phyloP scores from a whole-genome alignment of 257 asterid species.

The Petrea volubilis region DNA sequence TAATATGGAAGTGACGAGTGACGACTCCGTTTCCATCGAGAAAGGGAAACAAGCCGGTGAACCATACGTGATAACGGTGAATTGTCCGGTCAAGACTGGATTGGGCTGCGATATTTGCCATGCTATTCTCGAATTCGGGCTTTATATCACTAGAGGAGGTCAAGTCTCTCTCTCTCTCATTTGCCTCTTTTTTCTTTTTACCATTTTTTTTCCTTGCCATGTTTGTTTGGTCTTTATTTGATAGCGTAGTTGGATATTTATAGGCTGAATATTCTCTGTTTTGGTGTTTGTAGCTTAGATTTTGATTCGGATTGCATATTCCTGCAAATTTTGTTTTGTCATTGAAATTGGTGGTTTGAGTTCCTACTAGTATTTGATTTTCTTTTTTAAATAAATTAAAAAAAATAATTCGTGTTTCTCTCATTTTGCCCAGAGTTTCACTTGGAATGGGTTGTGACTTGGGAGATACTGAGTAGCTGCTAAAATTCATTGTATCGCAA shows the following conservation, averaged over 20 bases:
- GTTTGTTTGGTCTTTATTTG: not conserved
- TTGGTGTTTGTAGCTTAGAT: not conserved
- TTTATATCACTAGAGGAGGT: conserved; percentile 68
- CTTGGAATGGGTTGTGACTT: conserved; percentile 2
- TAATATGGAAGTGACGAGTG: conserved; percentile 46
- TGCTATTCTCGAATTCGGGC: conserved; percentile 65
- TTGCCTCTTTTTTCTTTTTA: not conserved
- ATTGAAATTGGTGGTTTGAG: not conserved
- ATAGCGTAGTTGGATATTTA: not conserved
- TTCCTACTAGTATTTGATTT: not conserved
- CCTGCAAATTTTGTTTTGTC: not conserved
- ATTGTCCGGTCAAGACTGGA: conserved; percentile 68
- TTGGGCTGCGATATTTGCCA: conserved; percentile 75
- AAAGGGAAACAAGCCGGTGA: conserved; percentile 63
- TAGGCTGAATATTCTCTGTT: not conserved
- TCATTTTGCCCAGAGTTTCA: not conserved
- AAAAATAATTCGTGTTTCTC: not conserved
- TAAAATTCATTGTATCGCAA: not conserved
- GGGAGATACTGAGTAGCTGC: not conserved
- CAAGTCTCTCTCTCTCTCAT: conserved; percentile 16
- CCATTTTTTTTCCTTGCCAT: not conserved
- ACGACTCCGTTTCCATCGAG: conserved; percentile 69
- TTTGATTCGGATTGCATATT: not conserved
- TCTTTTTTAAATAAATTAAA: not conserved
- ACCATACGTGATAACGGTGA: conserved; percentile 58